Conservation (phyloP, 2,329 filamentous ascomycete genomes). For the Exophiala bonariae region DNA sequence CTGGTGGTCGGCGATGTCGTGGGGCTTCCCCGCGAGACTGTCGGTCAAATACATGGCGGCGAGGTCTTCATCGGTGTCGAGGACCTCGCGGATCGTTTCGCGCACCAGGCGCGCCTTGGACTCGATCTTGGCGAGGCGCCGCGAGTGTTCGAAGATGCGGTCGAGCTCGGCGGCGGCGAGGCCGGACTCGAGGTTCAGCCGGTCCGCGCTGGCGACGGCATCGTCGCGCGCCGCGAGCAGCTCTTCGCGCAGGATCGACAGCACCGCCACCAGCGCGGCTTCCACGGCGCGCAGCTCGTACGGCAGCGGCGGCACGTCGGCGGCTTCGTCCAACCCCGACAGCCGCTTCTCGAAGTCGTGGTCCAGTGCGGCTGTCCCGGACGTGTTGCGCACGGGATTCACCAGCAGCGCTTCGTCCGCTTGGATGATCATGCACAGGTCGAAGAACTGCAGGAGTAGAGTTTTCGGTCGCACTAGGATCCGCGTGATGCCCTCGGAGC, state of each 20-base stretch:
- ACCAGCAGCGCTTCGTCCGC: slow-evolving; percentile 34
- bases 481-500: slow-evolving; percentile 36
- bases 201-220: slow-evolving; percentile 11
- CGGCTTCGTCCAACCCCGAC: slow-evolving; percentile 19
- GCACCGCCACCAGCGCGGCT: slow-evolving; percentile 36
- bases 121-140: slow-evolving; percentile 30
- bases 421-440: slow-evolving; percentile 37
- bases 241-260: slow-evolving; percentile 35
- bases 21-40: slow-evolving; percentile 31
- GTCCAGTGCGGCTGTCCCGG: slow-evolving; percentile 21
- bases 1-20: slow-evolving; percentile 34
- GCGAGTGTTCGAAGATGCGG: slow-evolving; percentile 31
- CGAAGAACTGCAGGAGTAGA: slow-evolving; percentile 38
- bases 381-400: slow-evolving; percentile 21
- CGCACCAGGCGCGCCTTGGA: slow-evolving; percentile 37
- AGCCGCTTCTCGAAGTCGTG: slow-evolving; percentile 32
- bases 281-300: slow-evolving; percentile 39
- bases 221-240: slow-evolving; percentile 13
- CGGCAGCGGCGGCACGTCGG: slow-evolving; percentile 26
- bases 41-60: slow-evolving; percentile 39
- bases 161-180: slow-evolving; percentile 26
- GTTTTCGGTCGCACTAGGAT: slow-evolving; percentile 35
- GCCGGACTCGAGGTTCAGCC: slow-evolving; percentile 18
- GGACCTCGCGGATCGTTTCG: slow-evolving; percentile 34
- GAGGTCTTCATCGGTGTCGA: slow-evolving; percentile 39